These are phyloP conservation scores for Ampelocalamus luodianensis DNA, from an alignment of 176 grass and related monocot genomes.

Conservation along the genomic window DNA sequence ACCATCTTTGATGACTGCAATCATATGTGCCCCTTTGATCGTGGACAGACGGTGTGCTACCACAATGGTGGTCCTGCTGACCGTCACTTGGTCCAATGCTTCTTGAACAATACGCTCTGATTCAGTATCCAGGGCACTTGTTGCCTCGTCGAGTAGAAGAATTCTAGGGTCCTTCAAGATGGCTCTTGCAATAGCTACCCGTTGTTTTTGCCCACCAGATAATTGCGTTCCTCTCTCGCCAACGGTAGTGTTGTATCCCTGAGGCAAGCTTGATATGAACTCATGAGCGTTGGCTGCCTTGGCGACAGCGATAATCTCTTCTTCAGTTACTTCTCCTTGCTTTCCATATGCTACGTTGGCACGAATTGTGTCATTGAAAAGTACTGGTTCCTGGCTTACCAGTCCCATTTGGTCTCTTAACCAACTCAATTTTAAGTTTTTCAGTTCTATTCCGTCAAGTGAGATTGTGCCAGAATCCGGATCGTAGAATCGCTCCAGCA, in stretches of 20 bases:
- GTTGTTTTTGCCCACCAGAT: conserved; percentile 68
- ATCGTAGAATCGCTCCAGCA: conserved; percentile 74
- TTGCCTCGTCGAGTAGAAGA: conserved; percentile 63
- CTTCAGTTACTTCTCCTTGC: conserved; percentile 49
- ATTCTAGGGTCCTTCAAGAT: conserved; percentile 60
- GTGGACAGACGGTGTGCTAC: conserved; percentile 66
- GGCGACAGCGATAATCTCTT: conserved; percentile 43
- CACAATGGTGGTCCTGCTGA: conserved; percentile 55
- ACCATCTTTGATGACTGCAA: conserved; percentile 57
- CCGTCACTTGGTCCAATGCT: conserved; percentile 46
- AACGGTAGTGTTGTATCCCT: conserved; percentile 54
- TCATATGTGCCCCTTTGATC: conserved; percentile 54
- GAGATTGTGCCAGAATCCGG: conserved; percentile 58
- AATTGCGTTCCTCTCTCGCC: conserved; percentile 60
- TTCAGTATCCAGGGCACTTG: conserved; percentile 66
- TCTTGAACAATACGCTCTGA: conserved; percentile 58
- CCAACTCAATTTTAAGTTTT: conserved; percentile 53
- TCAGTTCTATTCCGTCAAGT: conserved; percentile 54
- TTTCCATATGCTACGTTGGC: conserved; percentile 64
- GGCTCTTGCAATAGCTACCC: conserved; percentile 62
- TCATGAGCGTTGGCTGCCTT: conserved; percentile 57
- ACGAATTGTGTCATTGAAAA: conserved; percentile 64
- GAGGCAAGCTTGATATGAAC: conserved; percentile 55
- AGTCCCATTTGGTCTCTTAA: conserved; percentile 69
- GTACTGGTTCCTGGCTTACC: conserved; percentile 68